These are phyloP conservation scores for Spinacia oleracea DNA, from an alignment of 179 eudicot species.

Conservation along the genomic window DNA sequence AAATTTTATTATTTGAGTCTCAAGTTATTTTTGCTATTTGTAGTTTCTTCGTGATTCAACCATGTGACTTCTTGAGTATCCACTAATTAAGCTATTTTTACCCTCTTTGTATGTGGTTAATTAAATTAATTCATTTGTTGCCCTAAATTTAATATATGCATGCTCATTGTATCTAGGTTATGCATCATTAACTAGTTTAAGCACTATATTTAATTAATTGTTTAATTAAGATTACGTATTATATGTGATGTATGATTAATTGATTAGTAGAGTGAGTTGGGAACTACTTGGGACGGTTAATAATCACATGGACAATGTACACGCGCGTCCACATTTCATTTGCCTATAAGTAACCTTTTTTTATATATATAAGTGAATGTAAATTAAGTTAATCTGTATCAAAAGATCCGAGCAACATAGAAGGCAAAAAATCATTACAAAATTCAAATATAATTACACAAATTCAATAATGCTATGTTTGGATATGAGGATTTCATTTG, in stretches of 20 bases:
- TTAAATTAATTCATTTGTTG: neutral
- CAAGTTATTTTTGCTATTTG: constrained; percentile 10
- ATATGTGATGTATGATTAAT: no score
- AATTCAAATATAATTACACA: no score
- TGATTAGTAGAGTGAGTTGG: constrained; percentile 2
- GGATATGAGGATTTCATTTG: no score
- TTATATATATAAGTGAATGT: no score
- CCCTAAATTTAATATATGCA: neutral
- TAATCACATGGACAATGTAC: neutral
- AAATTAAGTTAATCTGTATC: no score
- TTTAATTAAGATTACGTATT: neutral
- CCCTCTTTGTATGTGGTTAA: neutral
- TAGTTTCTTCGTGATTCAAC: neutral
- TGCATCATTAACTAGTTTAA: neutral
- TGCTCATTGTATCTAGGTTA: neutral
- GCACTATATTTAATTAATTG: neutral
- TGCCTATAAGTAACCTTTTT: no score
- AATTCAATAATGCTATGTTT: no score
- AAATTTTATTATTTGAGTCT: constrained; percentile 29
- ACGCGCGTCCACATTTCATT: constrained; percentile 4
- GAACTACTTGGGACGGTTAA: no score
- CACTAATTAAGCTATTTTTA: constrained; percentile 32
- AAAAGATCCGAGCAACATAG: no score
- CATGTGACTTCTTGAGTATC: constrained; percentile 42
- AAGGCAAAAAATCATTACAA: no score